These are phyloP conservation scores for Ailanthus altissimus DNA, from an alignment of 345 rosid species.

Conservation along the genomic window DNA sequence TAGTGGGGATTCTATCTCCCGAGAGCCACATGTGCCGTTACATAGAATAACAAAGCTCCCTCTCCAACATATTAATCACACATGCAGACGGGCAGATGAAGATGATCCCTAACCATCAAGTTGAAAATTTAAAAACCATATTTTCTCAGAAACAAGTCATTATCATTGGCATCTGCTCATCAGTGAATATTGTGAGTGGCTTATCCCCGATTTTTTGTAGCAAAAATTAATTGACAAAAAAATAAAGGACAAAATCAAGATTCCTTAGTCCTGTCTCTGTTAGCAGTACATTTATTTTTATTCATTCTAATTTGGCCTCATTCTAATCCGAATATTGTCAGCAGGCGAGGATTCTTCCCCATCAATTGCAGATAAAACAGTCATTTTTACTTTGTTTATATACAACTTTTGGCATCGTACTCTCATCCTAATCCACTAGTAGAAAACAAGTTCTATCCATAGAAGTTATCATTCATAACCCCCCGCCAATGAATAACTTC, in stretches of 20 bases:
- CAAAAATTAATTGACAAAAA: constrained; percentile 1
- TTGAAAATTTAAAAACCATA: not conserved
- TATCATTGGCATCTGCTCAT: constrained; percentile 17
- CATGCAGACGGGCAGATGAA: not conserved
- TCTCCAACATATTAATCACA: too few relatives aligned
- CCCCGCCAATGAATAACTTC: not conserved
- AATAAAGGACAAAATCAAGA: constrained; percentile 32
- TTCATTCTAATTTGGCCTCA: constrained; percentile 20
- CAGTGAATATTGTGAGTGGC: constrained; percentile 25
- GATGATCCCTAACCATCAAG: not conserved
- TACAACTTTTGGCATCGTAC: constrained; percentile 6
- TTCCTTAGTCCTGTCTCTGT: constrained; percentile 27
- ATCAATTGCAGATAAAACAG: constrained; percentile 1
- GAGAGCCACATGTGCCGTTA: not conserved
- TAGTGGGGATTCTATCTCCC: not conserved
- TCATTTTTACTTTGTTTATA: constrained; percentile 8
- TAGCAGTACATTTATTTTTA: not conserved
- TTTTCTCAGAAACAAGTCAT: constrained; percentile 12
- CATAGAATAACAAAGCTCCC: too few relatives aligned
- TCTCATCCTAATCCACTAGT: not conserved
- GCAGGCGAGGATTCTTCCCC: constrained; percentile 23
- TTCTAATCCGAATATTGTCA: constrained; percentile 23
- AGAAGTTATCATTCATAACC: not conserved
- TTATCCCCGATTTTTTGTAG: not conserved
- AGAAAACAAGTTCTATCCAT: constrained; percentile 6